phyloP scores from a whole-genome alignment of 129 eudicot species.

The Artemisia annua region DNA sequence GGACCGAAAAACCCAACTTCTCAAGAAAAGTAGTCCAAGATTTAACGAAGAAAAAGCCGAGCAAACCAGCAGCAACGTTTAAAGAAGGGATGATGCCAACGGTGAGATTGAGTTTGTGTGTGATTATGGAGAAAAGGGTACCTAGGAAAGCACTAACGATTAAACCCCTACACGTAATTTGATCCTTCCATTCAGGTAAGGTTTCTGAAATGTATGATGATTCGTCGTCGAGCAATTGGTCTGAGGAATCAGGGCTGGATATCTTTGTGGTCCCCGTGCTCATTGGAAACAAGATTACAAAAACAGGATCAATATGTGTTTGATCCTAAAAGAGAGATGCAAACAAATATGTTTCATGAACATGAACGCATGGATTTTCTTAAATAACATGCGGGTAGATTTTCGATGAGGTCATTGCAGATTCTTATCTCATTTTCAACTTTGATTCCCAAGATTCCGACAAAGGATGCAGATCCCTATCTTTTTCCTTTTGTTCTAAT shows the following conservation, averaged over 20 bases:
- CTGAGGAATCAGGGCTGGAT: conserved; percentile 9
- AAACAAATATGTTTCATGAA: too few species aligned
- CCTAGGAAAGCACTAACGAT: conserved; percentile 39
- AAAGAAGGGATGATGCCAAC: conserved; percentile 69
- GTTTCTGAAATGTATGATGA: conserved; percentile 1
- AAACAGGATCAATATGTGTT: too few species aligned
- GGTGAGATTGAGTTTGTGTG: conserved; percentile 60
- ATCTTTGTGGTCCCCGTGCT: conserved; percentile 1
- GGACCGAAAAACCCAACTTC: conserved; percentile 40
- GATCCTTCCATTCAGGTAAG: conserved; percentile 59
- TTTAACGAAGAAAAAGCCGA: conserved; percentile 61
- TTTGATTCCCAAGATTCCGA: too few species aligned
- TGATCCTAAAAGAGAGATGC: too few species aligned
- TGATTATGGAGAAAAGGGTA: conserved; percentile 50
- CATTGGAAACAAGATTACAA: conserved; percentile 3
- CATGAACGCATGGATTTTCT: too few species aligned
- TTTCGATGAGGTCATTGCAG: too few species aligned
- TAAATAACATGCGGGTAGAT: too few species aligned
- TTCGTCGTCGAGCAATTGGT: conserved; percentile 16
- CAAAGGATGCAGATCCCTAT: too few species aligned
- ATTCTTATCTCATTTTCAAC: too few species aligned
- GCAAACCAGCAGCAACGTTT: conserved; percentile 65
- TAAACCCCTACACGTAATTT: conserved; percentile 47
- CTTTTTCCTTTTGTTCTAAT: too few species aligned
- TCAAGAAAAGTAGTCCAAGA: conserved; percentile 39